Percentiles rank a stretch among this genome's conserved stretches.
Evolutionary conservation across 257 asterid species (phyloP).

Genomic region (Nicotiana undulata): DNA sequence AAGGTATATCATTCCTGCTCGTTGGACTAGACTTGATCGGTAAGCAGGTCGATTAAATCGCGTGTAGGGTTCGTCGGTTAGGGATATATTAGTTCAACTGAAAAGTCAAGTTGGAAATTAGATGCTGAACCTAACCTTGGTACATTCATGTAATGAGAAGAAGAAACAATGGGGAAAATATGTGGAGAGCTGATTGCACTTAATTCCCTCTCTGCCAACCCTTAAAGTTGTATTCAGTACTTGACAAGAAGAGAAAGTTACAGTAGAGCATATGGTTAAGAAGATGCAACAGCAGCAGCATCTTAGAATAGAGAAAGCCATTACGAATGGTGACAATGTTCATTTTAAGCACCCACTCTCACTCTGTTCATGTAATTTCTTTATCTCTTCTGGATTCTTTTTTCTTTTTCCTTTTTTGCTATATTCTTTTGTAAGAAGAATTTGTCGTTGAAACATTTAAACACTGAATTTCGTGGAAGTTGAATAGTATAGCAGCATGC

Average conservation of each 20-base stretch:
- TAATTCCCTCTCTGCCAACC: background rate
- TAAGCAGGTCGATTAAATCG: constrained; percentile 50
- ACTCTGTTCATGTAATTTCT: constrained; percentile 8
- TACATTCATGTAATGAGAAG: constrained; percentile 6
- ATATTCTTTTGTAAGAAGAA: constrained; percentile 42
- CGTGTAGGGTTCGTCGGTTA: background rate
- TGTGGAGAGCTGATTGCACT: background rate
- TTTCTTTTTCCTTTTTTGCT: constrained; percentile 10
- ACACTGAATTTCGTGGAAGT: constrained; percentile 18
- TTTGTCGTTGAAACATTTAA: constrained; percentile 8
- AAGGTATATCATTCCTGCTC: constrained; percentile 79
- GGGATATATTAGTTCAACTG: background rate
- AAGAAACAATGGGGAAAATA: background rate
- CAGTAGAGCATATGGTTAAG: background rate
- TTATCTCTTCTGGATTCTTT: constrained; percentile 21
- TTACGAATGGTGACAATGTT: constrained; percentile 22
- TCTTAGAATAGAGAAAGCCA: background rate
- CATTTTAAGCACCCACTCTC: constrained; percentile 11
- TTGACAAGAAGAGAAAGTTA: background rate
- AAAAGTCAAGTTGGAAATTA: background rate
- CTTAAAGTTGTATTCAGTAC: background rate
- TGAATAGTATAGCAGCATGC: constrained; percentile 6
- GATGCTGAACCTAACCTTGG: constrained; percentile 5
- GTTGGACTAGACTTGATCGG: constrained; percentile 93
- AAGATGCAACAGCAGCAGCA: background rate